Percentiles rank a stretch among this genome's conserved stretches.
phyloP scores from a whole-genome alignment of 176 grass and related monocot species.

The Rhynchospora tenuis region DNA sequence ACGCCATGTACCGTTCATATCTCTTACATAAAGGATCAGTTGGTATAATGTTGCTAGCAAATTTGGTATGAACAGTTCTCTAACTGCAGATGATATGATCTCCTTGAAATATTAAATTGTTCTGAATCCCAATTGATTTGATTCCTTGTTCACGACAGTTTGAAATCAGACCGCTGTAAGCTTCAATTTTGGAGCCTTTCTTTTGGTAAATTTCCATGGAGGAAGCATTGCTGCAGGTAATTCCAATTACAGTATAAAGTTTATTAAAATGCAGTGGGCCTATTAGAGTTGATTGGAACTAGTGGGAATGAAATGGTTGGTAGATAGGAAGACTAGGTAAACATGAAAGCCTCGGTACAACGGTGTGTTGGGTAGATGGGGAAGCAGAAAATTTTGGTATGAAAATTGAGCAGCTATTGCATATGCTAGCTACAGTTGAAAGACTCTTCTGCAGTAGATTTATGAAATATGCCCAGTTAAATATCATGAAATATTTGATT shows the following conservation, averaged over 20 bases:
- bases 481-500: not conserved
- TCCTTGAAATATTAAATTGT: not conserved
- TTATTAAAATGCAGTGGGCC: not conserved
- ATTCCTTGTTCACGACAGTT: not conserved
- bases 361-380: not conserved
- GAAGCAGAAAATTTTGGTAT: not conserved
- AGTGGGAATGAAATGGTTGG: conserved; percentile 5
- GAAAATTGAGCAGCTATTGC: not conserved
- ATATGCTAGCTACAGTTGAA: not conserved
- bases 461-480: not conserved
- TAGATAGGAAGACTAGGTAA: conserved; percentile 10
- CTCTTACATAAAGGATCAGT: not conserved
- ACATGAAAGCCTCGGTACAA: not conserved
- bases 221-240: conserved; percentile 15
- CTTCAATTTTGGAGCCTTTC: not conserved
- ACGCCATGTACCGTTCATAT: not conserved
- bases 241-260: not conserved
- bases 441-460: not conserved
- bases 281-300: not conserved
- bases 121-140: not conserved
- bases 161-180: not conserved
- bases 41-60: not conserved
- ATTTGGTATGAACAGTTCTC: not conserved
- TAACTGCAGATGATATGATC: not conserved
- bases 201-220: conserved; percentile 10